Conservation (phyloP, 1,284 basidiomycete genomes). For the Sphaerobolus stellatus region DNA sequence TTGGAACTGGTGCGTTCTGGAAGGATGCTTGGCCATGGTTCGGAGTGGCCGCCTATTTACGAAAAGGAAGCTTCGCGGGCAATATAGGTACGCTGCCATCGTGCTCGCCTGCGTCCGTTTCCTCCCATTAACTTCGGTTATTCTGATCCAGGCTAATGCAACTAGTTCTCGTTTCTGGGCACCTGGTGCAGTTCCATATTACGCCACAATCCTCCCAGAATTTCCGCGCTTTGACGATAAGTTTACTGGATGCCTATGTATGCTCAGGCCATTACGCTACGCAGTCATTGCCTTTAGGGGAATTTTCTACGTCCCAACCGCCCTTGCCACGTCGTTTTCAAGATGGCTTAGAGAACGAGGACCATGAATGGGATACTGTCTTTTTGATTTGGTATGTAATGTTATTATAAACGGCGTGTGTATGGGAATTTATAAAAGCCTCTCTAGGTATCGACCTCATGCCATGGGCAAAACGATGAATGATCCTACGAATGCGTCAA, state of each 20-base stretch:
- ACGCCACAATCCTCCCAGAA: constrained; percentile 50
- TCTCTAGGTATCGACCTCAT: constrained; percentile 18
- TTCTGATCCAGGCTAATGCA: constrained; percentile 54
- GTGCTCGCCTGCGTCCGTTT: constrained; percentile 1
- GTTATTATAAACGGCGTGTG: background rate
- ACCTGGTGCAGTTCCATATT: constrained; percentile 64
- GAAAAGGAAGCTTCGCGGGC: constrained; percentile 63
- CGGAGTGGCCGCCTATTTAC: constrained; percentile 70
- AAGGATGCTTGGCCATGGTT: constrained; percentile 70
- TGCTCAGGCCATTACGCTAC: constrained; percentile 76
- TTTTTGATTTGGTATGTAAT: constrained; percentile 64
- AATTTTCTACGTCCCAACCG: constrained; percentile 51
- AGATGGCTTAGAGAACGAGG: constrained; percentile 77
- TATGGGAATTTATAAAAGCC: background rate
- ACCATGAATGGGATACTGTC: constrained; percentile 71
- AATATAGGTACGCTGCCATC: constrained; percentile 57
- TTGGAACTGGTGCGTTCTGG: constrained; percentile 80
- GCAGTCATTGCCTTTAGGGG: constrained; percentile 49
- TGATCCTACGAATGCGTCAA: constrained; percentile 14
- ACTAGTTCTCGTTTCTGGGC: constrained; percentile 63
- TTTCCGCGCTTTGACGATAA: constrained; percentile 47
- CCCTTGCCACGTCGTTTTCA: constrained; percentile 66
- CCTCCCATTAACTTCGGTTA: constrained; percentile 8
- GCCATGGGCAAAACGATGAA: background rate
- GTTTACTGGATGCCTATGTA: constrained; percentile 72